Percentiles rank a stretch among this genome's conserved stretches.
Evolutionary conservation across 2,329 filamentous ascomycete genomes (phyloP).

Genomic region (Hymenoscyphus linearis): DNA sequence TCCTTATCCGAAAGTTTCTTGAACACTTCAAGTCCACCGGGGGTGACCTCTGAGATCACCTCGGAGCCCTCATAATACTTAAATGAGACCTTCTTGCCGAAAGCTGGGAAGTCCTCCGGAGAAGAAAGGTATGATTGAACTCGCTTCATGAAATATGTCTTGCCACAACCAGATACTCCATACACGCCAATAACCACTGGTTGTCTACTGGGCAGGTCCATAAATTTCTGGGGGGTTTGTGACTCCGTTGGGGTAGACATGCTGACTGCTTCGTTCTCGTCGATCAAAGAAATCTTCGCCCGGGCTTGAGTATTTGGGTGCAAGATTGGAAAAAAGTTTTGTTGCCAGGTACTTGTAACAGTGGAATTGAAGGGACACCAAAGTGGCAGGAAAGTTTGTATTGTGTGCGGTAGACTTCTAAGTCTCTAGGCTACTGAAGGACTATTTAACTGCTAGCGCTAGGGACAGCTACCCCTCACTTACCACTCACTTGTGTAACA

Average conservation of each 20-base stretch:
- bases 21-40: constrained; percentile 46
- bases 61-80: constrained; percentile 47
- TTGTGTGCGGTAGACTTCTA: too few species aligned
- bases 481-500: too few species aligned
- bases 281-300: neutral
- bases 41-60: constrained; percentile 38
- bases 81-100: constrained; percentile 37
- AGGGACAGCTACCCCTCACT: too few species aligned
- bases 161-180: constrained; percentile 50
- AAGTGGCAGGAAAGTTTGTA: too few species aligned
- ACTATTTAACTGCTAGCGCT: too few species aligned
- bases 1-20: constrained; percentile 33
- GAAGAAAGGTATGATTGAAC: constrained; percentile 30
- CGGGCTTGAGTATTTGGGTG: neutral
- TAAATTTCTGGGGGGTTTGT: neutral
- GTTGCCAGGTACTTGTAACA: too few species aligned
- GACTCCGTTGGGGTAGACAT: neutral
- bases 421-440: too few species aligned
- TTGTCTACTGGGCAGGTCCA: constrained; percentile 21
- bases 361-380: neutral
- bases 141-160: constrained; percentile 40
- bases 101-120: constrained; percentile 26
- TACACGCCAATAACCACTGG: constrained; percentile 47
- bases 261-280: neutral
- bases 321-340: neutral